Evolutionary conservation across 257 asterid genomes (phyloP).

Genomic region (Asclepias syriaca): DNA sequence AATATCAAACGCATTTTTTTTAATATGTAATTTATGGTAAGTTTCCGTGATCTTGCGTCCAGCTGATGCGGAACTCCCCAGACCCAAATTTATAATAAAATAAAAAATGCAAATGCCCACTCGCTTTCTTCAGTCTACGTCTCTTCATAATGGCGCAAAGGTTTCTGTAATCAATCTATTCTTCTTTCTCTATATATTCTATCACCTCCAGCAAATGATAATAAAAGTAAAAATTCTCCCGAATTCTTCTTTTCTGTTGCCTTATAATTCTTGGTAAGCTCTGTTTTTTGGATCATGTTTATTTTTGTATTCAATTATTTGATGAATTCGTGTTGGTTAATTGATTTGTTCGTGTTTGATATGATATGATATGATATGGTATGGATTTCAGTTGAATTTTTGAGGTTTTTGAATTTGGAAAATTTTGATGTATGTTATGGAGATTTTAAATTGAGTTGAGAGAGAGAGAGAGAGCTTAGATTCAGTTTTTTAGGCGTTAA

Average conservation of each 20-base stretch:
- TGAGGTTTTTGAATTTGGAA: neutral
- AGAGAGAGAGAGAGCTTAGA: neutral
- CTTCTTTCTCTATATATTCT: neutral
- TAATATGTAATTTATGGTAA: too few species aligned
- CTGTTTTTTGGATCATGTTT: too few species aligned
- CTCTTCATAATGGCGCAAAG: constrained; percentile 22
- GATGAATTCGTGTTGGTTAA: neutral
- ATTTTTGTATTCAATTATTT: neutral
- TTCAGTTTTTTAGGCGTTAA: neutral
- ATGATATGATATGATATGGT: too few species aligned
- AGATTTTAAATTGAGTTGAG: neutral
- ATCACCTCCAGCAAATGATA: neutral
- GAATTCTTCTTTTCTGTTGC: neutral
- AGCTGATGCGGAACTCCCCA: too few species aligned
- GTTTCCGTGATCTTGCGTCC: too few species aligned
- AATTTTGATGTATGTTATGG: neutral
- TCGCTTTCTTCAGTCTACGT: constrained; percentile 26
- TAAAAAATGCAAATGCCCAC: neutral
- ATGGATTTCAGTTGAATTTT: neutral
- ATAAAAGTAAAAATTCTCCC: neutral
- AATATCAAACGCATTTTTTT: too few species aligned
- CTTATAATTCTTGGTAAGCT: neutral
- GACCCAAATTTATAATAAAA: neutral
- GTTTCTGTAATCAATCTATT: neutral
- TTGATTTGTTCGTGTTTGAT: neutral